Evolutionary conservation across 495 filamentous ascomycete genomes (phyloP).

Genomic region (Glonium stellatum): DNA sequence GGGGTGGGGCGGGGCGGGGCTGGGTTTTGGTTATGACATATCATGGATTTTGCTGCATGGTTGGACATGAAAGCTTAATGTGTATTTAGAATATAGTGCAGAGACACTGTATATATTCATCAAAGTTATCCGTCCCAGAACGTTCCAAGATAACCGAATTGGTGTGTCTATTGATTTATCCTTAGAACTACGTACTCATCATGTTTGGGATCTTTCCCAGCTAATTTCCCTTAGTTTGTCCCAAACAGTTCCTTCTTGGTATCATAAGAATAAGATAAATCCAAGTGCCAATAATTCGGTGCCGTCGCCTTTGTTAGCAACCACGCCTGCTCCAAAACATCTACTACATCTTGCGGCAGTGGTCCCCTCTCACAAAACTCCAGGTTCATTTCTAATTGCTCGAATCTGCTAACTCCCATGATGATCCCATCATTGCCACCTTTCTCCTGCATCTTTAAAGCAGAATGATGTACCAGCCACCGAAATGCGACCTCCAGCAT

Average conservation of each 20-base stretch:
- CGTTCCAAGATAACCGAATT: too few species aligned
- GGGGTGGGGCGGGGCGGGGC: background rate
- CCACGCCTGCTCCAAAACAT: slow-evolving; percentile 74
- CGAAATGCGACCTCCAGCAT: slow-evolving; percentile 77
- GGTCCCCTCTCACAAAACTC: slow-evolving; percentile 74
- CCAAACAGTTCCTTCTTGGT: slow-evolving; percentile 57
- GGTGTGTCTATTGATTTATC: too few species aligned
- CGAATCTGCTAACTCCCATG: slow-evolving; percentile 67
- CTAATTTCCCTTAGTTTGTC: background rate
- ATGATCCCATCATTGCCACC: slow-evolving; percentile 61
- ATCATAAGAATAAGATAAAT: slow-evolving; percentile 68
- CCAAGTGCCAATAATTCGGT: slow-evolving; percentile 59
- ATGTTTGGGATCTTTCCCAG: background rate
- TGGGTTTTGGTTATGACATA: too few species aligned
- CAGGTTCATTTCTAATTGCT: slow-evolving; percentile 71
- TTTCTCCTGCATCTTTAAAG: slow-evolving; percentile 55
- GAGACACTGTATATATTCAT: too few species aligned
- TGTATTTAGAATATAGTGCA: too few species aligned
- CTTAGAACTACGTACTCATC: too few species aligned
- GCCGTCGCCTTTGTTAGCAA: slow-evolving; percentile 52
- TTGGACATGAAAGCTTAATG: too few species aligned
- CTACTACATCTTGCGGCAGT: slow-evolving; percentile 72
- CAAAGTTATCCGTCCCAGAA: too few species aligned
- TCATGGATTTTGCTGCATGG: too few species aligned
- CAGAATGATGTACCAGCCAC: slow-evolving; percentile 75